Evolutionary conservation across 2,329 filamentous ascomycete species (phyloP).

Genomic region (Mycosphaerella arachidis): DNA sequence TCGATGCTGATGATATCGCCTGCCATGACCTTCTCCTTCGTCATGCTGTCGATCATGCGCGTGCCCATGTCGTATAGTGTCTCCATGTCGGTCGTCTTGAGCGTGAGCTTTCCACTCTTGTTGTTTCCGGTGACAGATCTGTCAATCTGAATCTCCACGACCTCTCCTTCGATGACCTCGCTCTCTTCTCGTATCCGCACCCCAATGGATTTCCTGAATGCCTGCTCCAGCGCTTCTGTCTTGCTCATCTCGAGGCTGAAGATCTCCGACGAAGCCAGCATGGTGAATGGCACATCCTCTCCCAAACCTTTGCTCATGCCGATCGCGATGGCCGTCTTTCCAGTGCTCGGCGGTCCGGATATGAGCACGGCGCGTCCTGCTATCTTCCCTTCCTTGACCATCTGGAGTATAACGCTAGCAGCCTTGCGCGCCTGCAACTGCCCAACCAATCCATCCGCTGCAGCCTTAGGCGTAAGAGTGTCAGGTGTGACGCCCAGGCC

Average conservation of each 20-base stretch:
- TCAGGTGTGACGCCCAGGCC: slow-evolving; percentile 90
- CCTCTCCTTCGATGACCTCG: slow-evolving; percentile 98
- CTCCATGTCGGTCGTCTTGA: slow-evolving; percentile 99
- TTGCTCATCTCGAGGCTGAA: slow-evolving; percentile 99
- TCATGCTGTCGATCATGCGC: slow-evolving; percentile 99
- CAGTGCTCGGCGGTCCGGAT: slow-evolving; percentile 91
- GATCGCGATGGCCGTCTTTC: slow-evolving; percentile 98
- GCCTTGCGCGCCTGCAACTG: slow-evolving; percentile 96
- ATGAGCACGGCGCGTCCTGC: slow-evolving; percentile 91
- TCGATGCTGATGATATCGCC: slow-evolving; percentile 98
- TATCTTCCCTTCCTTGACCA: slow-evolving; percentile 99
- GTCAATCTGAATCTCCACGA: slow-evolving; percentile 98
- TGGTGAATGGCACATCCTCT: slow-evolving; percentile 91
- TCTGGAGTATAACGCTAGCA: slow-evolving; percentile 91
- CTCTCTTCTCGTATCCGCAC: slow-evolving; percentile 98
- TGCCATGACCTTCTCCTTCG: slow-evolving; percentile 97
- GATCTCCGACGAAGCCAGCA: slow-evolving; percentile 91
- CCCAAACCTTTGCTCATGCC: slow-evolving; percentile 94
- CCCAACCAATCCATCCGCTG: slow-evolving; percentile 89
- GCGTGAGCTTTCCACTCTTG: slow-evolving; percentile 97
- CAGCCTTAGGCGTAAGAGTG: slow-evolving; percentile 76
- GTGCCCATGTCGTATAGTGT: slow-evolving; percentile 99
- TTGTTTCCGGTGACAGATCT: slow-evolving; percentile 90
- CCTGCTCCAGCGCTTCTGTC: slow-evolving; percentile 94
- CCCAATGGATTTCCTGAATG: slow-evolving; percentile 97